phyloP scores from a whole-genome alignment of 1,284 basidiomycete species.

The Ceratobasidium sp. region DNA sequence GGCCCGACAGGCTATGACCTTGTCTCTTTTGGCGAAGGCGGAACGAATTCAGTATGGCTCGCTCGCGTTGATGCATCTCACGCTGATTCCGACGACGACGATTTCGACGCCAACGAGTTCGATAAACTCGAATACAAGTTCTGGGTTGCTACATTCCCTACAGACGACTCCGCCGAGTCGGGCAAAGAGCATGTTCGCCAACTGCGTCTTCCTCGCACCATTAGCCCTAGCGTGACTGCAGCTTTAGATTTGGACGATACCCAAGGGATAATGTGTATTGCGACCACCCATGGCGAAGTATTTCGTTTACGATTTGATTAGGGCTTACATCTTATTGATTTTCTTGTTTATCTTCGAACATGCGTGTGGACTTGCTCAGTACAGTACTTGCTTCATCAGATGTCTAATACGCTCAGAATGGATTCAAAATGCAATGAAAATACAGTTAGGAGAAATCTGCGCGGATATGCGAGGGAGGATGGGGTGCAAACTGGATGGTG shows the following conservation, averaged over 20 bases:
- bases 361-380: too few relatives aligned
- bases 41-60: slow-evolving; percentile 37
- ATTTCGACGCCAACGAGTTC: neutral
- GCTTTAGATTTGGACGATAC: slow-evolving; percentile 42
- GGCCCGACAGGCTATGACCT: slow-evolving; percentile 41
- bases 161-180: neutral
- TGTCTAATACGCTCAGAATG: too few relatives aligned
- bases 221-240: slow-evolving; percentile 15
- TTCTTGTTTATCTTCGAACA: neutral
- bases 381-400: too few relatives aligned
- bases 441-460: neutral
- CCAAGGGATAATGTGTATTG: slow-evolving; percentile 34
- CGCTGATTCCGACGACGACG: slow-evolving; percentile 22
- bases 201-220: slow-evolving; percentile 28
- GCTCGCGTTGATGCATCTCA: slow-evolving; percentile 14
- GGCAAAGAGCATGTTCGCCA: slow-evolving; percentile 23
- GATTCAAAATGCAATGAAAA: neutral
- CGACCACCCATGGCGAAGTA: slow-evolving; percentile 29
- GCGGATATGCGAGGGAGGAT: too few relatives aligned
- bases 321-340: too few relatives aligned
- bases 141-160: slow-evolving; percentile 32
- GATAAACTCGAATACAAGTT: slow-evolving; percentile 29
- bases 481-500: too few relatives aligned
- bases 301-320: slow-evolving; percentile 39
- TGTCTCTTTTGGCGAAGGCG: slow-evolving; percentile 38